A percentile compares a stretch with the other conserved stretches of the same genome.
phyloP scores from a whole-genome alignment of 768 basidiomycete species.

The Tulasnella sp. region DNA sequence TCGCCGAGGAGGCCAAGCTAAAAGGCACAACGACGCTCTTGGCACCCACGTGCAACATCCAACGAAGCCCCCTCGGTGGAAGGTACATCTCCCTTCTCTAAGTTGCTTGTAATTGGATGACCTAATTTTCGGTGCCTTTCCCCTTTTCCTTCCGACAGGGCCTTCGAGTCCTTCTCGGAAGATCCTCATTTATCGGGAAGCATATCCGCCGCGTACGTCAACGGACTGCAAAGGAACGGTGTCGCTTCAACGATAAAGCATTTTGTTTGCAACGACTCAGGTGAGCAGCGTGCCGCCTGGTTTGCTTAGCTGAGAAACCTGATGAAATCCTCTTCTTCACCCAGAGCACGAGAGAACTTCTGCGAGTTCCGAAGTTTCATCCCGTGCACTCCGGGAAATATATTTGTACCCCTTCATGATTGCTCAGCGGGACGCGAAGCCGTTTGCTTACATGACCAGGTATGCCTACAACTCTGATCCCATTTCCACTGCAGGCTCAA shows the following conservation, averaged over 20 bases:
- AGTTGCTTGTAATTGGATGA: not conserved
- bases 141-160: no score
- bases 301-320: slow-evolving; percentile 50
- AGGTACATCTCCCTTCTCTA: slow-evolving; percentile 30
- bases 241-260: slow-evolving; percentile 74
- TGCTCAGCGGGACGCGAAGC: slow-evolving; percentile 11
- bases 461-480: not conserved
- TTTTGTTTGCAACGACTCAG: slow-evolving; percentile 75
- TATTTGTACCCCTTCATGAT: slow-evolving; percentile 52
- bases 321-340: slow-evolving; percentile 31
- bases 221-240: slow-evolving; percentile 65
- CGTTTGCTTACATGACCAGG: slow-evolving; percentile 43
- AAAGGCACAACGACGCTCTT: slow-evolving; percentile 57
- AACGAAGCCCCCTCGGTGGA: slow-evolving; percentile 36
- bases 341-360: slow-evolving; percentile 48
- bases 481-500: not conserved
- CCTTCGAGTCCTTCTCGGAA: slow-evolving; percentile 69
- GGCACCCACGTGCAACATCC: slow-evolving; percentile 81
- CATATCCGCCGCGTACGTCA: slow-evolving; percentile 64
- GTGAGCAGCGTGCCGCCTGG: slow-evolving; percentile 31
- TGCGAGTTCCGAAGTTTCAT: slow-evolving; percentile 54
- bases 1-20: slow-evolving; percentile 63
- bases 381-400: slow-evolving; percentile 57
- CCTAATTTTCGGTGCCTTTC: no score
- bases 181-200: slow-evolving; percentile 65